A percentile compares a stretch with the other conserved stretches of the same genome.
Evolutionary conservation across 805 yeast species (phyloP).

Genomic region (Helenozyma baotianmanensis): DNA sequence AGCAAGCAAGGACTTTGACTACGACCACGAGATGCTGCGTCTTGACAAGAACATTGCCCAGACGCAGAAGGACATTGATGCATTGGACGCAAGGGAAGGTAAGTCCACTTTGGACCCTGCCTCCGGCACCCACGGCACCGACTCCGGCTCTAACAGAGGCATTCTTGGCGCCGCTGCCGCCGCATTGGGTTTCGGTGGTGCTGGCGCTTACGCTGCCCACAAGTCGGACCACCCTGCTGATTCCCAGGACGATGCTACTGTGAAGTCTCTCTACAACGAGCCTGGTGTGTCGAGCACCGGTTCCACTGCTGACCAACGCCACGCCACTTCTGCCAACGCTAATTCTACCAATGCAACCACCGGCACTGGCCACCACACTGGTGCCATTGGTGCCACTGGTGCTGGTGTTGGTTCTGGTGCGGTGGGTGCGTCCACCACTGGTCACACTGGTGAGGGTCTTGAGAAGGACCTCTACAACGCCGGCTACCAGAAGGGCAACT

Average conservation of each 20-base stretch:
- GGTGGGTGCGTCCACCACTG: too few relatives aligned
- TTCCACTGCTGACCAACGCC: too few relatives aligned
- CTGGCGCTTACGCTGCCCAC: slow-evolving; percentile 5
- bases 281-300: not conserved
- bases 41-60: slow-evolving; percentile 22
- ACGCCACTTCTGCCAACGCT: too few relatives aligned
- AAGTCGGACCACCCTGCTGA: not conserved
- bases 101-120: not conserved
- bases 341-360: too few relatives aligned
- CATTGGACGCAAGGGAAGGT: slow-evolving; percentile 2
- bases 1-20: slow-evolving; percentile 16
- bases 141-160: slow-evolving; percentile 8
- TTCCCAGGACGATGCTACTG: not conserved
- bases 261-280: not conserved
- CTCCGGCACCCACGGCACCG: not conserved
- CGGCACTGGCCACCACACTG: too few relatives aligned
- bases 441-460: too few relatives aligned
- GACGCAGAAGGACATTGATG: slow-evolving; percentile 23
- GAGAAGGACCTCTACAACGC: slow-evolving; percentile 6
- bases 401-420: too few relatives aligned
- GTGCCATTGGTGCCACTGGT: too few relatives aligned
- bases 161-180: slow-evolving; percentile 19
- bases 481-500: slow-evolving; percentile 5
- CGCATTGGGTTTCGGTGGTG: slow-evolving; percentile 17
- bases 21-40: slow-evolving; percentile 19